Percentiles rank a stretch among this genome's conserved stretches.
phyloP scores from a whole-genome alignment of 805 yeast species.

The Candida maris region DNA sequence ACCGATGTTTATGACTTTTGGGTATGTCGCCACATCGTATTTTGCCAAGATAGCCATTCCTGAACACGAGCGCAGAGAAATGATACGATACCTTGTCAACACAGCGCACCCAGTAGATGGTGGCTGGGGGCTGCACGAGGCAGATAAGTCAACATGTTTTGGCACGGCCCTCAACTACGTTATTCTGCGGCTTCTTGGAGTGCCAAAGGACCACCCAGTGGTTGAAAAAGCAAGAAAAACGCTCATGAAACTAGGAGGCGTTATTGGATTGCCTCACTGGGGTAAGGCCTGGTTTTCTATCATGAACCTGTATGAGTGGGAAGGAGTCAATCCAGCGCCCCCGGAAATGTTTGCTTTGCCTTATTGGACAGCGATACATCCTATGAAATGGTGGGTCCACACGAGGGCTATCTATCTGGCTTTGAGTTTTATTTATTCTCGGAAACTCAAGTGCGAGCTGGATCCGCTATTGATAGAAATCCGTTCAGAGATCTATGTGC shows the following conservation, averaged over 20 bases:
- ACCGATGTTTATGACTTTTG: constrained; percentile 96
- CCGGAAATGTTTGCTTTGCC: constrained; percentile 93
- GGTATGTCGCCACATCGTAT: constrained; percentile 74
- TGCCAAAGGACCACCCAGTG: constrained; percentile 70
- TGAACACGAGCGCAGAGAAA: constrained; percentile 59
- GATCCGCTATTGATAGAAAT: constrained; percentile 62
- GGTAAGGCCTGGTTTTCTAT: constrained; percentile 90
- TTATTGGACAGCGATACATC: constrained; percentile 76
- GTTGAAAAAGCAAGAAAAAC: constrained; percentile 72
- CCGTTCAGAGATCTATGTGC: constrained; percentile 74
- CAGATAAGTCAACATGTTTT: constrained; percentile 90
- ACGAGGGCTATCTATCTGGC: constrained; percentile 90
- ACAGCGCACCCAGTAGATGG: constrained; percentile 97
- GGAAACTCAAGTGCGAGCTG: constrained; percentile 50
- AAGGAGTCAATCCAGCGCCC: constrained; percentile 97
- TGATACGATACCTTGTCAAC: constrained; percentile 84
- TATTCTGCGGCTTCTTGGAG: constrained; percentile 73
- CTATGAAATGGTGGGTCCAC: constrained; percentile 99
- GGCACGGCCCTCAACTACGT: constrained; percentile 91
- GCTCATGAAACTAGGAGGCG: constrained; percentile 77
- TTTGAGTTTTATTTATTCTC: constrained; percentile 72
- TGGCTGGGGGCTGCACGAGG: constrained; percentile 98
- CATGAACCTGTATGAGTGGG: constrained; percentile 83
- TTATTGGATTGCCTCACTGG: constrained; percentile 92
- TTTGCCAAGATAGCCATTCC: constrained; percentile 67